Evolutionary conservation across 2,329 filamentous ascomycete species (phyloP).

Genomic region (Ophiostoma tasmaniense): DNA sequence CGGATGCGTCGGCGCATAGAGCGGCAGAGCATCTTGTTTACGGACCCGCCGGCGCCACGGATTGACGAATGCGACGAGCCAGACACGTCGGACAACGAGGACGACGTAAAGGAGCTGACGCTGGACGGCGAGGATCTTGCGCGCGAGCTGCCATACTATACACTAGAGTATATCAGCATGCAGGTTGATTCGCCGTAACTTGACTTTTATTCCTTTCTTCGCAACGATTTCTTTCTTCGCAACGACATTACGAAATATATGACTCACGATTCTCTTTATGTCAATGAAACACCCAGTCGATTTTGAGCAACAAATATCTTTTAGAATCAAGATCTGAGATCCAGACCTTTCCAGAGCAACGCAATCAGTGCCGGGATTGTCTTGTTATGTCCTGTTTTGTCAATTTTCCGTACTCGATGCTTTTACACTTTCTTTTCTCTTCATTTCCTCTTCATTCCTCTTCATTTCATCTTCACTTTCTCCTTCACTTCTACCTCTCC

Average conservation of each 20-base stretch:
- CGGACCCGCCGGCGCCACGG: constrained; percentile 40
- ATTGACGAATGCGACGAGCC: constrained; percentile 49
- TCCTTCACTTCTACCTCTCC: background rate
- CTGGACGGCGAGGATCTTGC: constrained; percentile 35
- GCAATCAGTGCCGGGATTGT: background rate
- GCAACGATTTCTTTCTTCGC: background rate
- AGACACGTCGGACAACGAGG: constrained; percentile 33
- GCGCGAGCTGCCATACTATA: constrained; percentile 42
- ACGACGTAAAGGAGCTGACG: constrained; percentile 24
- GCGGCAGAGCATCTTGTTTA: constrained; percentile 41
- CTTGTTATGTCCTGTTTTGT: background rate
- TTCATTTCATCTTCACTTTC: background rate
- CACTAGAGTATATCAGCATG: constrained; percentile 44
- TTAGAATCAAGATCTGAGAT: no score
- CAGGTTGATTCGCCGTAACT: constrained; percentile 37
- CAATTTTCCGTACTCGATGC: background rate
- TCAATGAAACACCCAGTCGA: background rate
- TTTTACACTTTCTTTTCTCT: background rate
- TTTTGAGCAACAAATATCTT: no score
- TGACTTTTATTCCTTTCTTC: no score
- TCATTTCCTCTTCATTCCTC: background rate
- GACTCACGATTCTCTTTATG: background rate
- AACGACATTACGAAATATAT: background rate
- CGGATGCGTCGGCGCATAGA: constrained; percentile 40
- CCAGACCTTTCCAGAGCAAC: no score